Conservation (phyloP, 257 asterid species). For the Penstemon eatonii region DNA sequence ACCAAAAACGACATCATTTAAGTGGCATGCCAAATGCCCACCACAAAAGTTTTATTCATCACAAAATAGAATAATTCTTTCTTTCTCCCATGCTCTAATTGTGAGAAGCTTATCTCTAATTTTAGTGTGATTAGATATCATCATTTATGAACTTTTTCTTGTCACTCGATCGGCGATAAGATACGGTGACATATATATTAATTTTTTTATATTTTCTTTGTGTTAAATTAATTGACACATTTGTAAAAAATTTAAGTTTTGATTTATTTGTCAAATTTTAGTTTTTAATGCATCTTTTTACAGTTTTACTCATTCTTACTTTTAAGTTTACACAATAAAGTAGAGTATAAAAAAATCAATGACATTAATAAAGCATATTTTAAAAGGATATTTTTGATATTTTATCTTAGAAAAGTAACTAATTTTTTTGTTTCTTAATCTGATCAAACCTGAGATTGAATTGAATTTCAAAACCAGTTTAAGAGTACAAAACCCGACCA, state of each 20-base stretch:
- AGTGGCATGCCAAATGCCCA: constrained; percentile 47
- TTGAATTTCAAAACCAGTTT: background rate
- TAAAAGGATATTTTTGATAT: too few species aligned
- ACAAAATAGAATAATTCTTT: constrained; percentile 22
- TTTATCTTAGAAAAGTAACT: too few species aligned
- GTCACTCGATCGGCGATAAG: background rate
- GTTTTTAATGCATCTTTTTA: too few species aligned
- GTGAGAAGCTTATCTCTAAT: constrained; percentile 24
- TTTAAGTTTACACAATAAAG: too few species aligned
- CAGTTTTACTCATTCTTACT: too few species aligned
- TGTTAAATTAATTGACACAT: too few species aligned
- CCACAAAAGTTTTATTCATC: constrained; percentile 19
- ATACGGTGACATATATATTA: background rate
- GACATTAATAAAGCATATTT: too few species aligned
- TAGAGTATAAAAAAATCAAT: too few species aligned
- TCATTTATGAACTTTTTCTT: constrained; percentile 13
- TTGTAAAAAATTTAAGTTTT: too few species aligned
- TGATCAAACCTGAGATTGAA: background rate
- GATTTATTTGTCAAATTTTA: too few species aligned
- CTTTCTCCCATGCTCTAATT: constrained; percentile 3
- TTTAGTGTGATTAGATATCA: constrained; percentile 26
- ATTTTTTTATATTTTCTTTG: background rate
- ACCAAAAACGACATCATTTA: constrained; percentile 65
- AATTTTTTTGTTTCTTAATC: too few species aligned
- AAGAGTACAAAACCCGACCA: background rate